A percentile compares a stretch with the other conserved stretches of the same genome.
These are phyloP conservation scores for Boletus rubescentipes DNA, from an alignment of 768 basidiomycete genomes.

Conservation along the genomic window DNA sequence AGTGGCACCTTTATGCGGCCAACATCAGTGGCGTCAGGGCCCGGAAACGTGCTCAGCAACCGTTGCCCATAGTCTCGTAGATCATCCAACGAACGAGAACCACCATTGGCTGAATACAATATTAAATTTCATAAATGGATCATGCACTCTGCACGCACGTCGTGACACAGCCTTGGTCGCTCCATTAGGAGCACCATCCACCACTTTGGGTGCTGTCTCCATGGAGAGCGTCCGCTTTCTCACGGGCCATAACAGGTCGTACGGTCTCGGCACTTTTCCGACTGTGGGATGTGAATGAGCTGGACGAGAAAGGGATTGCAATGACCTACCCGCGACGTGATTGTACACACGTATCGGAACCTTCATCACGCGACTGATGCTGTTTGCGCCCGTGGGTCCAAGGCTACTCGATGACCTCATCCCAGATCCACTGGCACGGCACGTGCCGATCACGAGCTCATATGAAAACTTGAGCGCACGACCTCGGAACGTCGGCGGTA, in stretches of 20 bases:
- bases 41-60: constrained; percentile 48
- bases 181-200: constrained; percentile 21
- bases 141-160: constrained; percentile 17
- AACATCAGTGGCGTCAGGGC: constrained; percentile 26
- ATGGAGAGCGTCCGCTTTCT: constrained; percentile 36
- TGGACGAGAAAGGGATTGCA: neutral
- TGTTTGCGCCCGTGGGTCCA: constrained; percentile 42
- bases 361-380: constrained; percentile 77
- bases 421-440: constrained; percentile 50
- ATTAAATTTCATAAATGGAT: neutral
- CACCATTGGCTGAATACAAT: constrained; percentile 11
- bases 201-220: constrained; percentile 29
- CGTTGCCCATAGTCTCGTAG: constrained; percentile 53
- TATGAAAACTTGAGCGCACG: constrained; percentile 84
- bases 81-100: constrained; percentile 39
- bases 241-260: constrained; percentile 85
- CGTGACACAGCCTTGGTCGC: neutral
- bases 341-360: constrained; percentile 92
- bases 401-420: constrained; percentile 30
- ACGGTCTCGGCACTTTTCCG: constrained; percentile 56
- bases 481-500: constrained; percentile 92
- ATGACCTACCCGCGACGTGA: constrained; percentile 63
- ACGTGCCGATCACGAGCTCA: constrained; percentile 86
- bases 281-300: constrained; percentile 35
- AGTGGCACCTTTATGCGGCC: constrained; percentile 25